phyloP scores from a whole-genome alignment of 2,329 filamentous ascomycete species.

The Pleomassaria siparia region DNA sequence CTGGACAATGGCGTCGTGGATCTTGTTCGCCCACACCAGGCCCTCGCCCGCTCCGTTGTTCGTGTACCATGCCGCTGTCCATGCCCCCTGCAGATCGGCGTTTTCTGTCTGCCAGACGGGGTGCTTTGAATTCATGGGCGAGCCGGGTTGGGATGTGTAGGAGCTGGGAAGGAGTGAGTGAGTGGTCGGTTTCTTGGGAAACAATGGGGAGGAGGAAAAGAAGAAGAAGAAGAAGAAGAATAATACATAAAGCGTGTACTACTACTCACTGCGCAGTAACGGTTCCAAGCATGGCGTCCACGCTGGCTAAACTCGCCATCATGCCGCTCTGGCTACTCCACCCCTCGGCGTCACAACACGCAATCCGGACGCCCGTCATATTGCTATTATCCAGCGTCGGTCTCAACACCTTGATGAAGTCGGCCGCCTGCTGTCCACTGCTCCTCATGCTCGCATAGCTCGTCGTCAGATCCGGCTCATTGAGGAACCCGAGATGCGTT shows the following conservation, averaged over 20 bases:
- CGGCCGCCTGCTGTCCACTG: conserved; percentile 50
- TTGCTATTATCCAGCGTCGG: conserved; percentile 42
- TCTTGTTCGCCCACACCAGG: conserved; percentile 58
- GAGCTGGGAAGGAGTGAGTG: neutral
- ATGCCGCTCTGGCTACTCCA: conserved; percentile 40
- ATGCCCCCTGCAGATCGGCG: conserved; percentile 47
- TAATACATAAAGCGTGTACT: neutral
- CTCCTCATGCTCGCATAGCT: conserved; percentile 47
- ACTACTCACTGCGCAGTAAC: conserved; percentile 29
- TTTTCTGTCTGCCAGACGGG: conserved; percentile 58
- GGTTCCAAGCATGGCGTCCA: conserved; percentile 20
- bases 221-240: neutral
- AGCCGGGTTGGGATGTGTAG: conserved; percentile 1
- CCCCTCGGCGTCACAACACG: conserved; percentile 50
- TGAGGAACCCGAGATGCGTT: conserved; percentile 48
- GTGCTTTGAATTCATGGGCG: conserved; percentile 36
- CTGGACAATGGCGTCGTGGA: conserved; percentile 52
- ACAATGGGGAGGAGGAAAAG: neutral
- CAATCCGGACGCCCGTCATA: conserved; percentile 41
- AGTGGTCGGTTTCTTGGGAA: neutral
- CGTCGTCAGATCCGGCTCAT: conserved; percentile 47
- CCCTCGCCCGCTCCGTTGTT: conserved; percentile 54
- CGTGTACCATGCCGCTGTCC: conserved; percentile 49
- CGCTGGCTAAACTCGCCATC: conserved; percentile 18
- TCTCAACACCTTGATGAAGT: conserved; percentile 53